These are phyloP conservation scores for Lactarius indigo DNA, from an alignment of 768 basidiomycete species.

Conservation along the genomic window DNA sequence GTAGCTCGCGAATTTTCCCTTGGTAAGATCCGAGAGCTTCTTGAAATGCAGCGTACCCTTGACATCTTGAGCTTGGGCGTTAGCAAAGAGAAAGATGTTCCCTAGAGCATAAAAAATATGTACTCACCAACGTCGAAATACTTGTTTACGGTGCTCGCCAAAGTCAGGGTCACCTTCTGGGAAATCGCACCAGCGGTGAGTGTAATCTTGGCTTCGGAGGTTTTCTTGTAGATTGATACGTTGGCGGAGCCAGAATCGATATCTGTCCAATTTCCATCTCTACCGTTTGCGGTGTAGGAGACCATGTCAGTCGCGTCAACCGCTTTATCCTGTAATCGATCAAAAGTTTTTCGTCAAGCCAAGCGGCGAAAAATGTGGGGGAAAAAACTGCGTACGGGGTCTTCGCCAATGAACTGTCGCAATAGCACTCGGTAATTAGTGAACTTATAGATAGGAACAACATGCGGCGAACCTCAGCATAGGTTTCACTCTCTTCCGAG, in stretches of 20 bases:
- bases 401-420: neutral
- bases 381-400: neutral
- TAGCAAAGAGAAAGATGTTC: neutral
- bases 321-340: neutral
- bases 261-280: neutral
- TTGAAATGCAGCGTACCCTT: neutral
- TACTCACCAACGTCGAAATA: neutral
- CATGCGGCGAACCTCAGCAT: neutral
- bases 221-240: neutral
- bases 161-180: neutral
- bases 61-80: neutral
- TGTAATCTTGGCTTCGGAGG: neutral
- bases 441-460: neutral
- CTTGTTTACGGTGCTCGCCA: too few relatives aligned
- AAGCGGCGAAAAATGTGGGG: neutral
- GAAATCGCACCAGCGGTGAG: neutral
- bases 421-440: neutral
- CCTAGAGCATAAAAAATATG: neutral
- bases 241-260: neutral
- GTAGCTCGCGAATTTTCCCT: neutral
- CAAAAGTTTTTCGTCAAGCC: neutral
- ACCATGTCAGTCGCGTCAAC: neutral
- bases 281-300: neutral
- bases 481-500: neutral
- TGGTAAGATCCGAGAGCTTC: neutral